A percentile compares a stretch with the other conserved stretches of the same genome.
Conservation (phyloP, 164 flowering plant species). For the Buxus sempervirens region DNA sequence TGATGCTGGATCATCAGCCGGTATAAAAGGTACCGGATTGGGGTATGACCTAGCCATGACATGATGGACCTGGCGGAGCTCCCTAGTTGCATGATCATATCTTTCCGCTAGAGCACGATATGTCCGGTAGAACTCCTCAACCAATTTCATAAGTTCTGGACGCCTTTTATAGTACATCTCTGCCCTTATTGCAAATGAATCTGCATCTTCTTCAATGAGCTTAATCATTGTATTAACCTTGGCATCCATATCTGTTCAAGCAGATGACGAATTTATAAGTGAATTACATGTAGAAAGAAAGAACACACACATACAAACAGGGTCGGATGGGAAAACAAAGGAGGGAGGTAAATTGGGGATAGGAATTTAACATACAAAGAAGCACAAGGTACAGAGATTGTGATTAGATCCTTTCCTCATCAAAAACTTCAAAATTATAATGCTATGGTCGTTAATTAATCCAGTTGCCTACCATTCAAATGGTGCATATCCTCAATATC, state of each 20-base stretch:
- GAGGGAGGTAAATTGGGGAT: too few species aligned
- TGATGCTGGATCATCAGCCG: conserved; percentile 51
- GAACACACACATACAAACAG: too few species aligned
- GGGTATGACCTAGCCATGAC: conserved; percentile 82
- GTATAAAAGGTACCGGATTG: conserved; percentile 50
- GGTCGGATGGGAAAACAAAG: too few species aligned
- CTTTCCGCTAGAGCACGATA: conserved; percentile 95
- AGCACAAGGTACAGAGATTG: too few species aligned
- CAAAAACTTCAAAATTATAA: too few species aligned
- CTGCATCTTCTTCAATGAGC: conserved; percentile 95
- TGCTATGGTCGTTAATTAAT: too few species aligned
- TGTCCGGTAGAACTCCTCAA: conserved; percentile 88
- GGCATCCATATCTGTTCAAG: conserved; percentile 73
- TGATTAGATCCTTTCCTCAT: too few species aligned
- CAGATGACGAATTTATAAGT: background rate
- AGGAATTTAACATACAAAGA: too few species aligned
- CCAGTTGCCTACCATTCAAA: too few species aligned
- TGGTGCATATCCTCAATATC: too few species aligned
- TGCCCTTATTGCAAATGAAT: conserved; percentile 91
- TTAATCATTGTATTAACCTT: conserved; percentile 93
- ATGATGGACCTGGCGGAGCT: conserved; percentile 81
- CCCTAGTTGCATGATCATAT: conserved; percentile 84
- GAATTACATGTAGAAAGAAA: too few species aligned
- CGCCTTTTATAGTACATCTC: conserved; percentile 97
- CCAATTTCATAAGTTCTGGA: conserved; percentile 90